Conservation (phyloP, 1,284 basidiomycete genomes). For the Ceraceosorus guamensis region DNA sequence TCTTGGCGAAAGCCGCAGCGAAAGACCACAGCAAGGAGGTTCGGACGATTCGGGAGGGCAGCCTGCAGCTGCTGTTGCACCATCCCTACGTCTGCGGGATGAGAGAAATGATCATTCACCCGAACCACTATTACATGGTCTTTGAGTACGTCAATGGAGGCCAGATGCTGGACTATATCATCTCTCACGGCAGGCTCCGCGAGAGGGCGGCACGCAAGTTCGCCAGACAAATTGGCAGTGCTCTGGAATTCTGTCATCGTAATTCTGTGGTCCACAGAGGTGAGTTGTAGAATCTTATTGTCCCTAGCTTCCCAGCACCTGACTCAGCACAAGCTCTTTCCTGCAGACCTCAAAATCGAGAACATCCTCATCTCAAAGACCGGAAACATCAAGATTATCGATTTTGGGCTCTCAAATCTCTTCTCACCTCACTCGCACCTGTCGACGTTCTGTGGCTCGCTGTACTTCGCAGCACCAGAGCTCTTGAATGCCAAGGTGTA, state of each 20-base stretch:
- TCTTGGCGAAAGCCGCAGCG: constrained; percentile 40
- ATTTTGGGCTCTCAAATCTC: constrained; percentile 97
- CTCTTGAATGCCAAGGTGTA: constrained; percentile 92
- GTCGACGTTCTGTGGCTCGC: constrained; percentile 89
- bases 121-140: constrained; percentile 91
- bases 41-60: constrained; percentile 88
- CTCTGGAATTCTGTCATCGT: constrained; percentile 91
- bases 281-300: constrained; percentile 21
- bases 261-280: constrained; percentile 92
- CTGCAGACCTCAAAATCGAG: constrained; percentile 85
- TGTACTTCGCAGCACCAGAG: constrained; percentile 97
- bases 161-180: constrained; percentile 99
- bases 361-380: constrained; percentile 98
- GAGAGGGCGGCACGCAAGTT: constrained; percentile 95
- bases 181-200: constrained; percentile 88
- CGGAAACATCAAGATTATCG: constrained; percentile 99
- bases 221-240: constrained; percentile 89
- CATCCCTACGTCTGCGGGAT: constrained; percentile 99
- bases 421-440: constrained; percentile 77
- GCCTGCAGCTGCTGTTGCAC: constrained; percentile 82
- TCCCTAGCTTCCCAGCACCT: not conserved
- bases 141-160: constrained; percentile 98
- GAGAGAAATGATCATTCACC: constrained; percentile 70
- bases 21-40: constrained; percentile 96
- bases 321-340: not conserved